Base-by-base conservation (phyloP, 1,284 basidiomycete species). In the Naganishia cerealis region DNA sequence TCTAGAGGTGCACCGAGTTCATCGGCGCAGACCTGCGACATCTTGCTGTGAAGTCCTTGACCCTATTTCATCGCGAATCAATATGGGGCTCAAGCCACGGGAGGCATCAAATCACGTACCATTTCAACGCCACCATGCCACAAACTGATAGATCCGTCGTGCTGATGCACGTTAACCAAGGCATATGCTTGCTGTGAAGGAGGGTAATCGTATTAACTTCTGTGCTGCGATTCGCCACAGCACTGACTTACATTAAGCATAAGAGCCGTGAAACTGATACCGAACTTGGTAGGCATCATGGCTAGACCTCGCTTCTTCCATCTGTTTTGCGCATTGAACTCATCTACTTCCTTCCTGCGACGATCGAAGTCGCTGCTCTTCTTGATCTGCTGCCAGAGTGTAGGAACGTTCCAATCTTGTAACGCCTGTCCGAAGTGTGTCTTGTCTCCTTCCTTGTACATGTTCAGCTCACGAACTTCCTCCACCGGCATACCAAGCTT, bases 381-480 rank as follows among this genome's bases (percentile, higher is more conserved):
- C 66, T 72, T 72, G 52, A 77, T 57, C 65, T 75, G 73, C 48
- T 76, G 71, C 72, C 75, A 72, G 6, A 80, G 69, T 2, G 69
- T 71, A 0, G 78, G 79, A 10, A 81, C 78, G 70, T 80, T 78
- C 74, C 74, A 80, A 46, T 81, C 79, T 50, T 76, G 67, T 1
- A 80, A 69, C 38, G 71, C 70, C 68, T 81, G 79, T 50, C 71
- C 71, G 67, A 77, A 81, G 68, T 76, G 79, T 50, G 78, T 79
- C 67, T 73, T 72, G 13, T 80, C 73, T 33, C 75, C 75, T 71
- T 80, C 78, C 50, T 71, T 55, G 71, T 77, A 78, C 56, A 80
- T 67, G 71, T 80, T 80, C 52, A 75, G 68, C 48, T 76, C 71
- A 29, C 77, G 73, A 50, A 81, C 68, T 66, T 67, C 62, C 67